Base-by-base conservation (phyloP, 2,329 filamentous ascomycete species). In the Verticillium nubilum region DNA sequence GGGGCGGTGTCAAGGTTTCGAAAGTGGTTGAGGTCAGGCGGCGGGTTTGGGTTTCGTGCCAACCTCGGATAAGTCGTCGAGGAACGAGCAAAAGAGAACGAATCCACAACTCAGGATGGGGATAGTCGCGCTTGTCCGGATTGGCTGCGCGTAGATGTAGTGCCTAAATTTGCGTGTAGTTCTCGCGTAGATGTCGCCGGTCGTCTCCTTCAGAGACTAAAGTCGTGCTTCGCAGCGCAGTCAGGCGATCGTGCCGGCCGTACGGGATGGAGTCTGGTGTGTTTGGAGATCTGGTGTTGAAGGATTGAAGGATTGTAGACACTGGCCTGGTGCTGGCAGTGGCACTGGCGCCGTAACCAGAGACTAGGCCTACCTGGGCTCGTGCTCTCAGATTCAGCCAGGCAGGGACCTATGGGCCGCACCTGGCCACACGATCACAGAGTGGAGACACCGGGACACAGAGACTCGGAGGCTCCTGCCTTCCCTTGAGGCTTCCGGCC, bases 271-370 rank as follows among this genome's bases (percentile, higher is more conserved):
- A 10, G 42, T 29, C 7, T 37, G 26, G 19, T 17, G 55, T 25
- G 55, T 26, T 28, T 55, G 53, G 15, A 31, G 42, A 15, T 19
- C 26, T 59, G 62, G 61, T 58, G 62, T 62, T 63, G 62, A 63
- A 64, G 61, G 62, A 25, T 50, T 50, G 42, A 50, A 50, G 42
- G 42, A 63, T 64, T 63, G 59, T 60, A 63, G 62, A 63, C 50
- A 57, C 57, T 50, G 42, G 42, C 17, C 42, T 37, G 42, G 19
- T 37, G 35, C 42, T 50, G 42, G 42, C 42, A 50, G 5, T 50
- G 42, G 42, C 42, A 50, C 42, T 23, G 42, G 42, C 42, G 42
- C 42, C 42, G n/a, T 19, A 50, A 19, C 42, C 7, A 50, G 42
- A 50, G 42, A 23, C 42, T 50, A 50, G 42, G 19, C 42, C 42